Base-by-base conservation (phyloP, 2,329 filamentous ascomycete genomes). In the Epichloe sp. region DNA sequence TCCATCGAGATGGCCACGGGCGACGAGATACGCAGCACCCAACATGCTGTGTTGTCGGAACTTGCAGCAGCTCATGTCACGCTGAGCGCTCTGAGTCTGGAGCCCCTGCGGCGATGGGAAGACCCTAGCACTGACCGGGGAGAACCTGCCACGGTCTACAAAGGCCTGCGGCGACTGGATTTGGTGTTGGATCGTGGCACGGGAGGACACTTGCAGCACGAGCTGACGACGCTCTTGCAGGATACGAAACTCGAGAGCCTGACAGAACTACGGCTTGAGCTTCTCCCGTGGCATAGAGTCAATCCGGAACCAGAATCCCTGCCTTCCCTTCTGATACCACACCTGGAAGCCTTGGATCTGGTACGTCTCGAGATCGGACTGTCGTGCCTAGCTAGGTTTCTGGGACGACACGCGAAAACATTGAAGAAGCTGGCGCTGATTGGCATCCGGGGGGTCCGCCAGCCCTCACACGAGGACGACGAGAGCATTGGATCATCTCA, bases 41-140 rank as follows among this genome's bases (percentile, higher is more conserved):
- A 62, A 35, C 54, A 60, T 42, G 37, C 47, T n/a, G 49, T 62
- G 8, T 35, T 62, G 3, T 52, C 54, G 36, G 52, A 52, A 2
- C 35, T 62, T 15, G 52, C 49, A 26, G 48, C 26, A 5, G 50
- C 52, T 23, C 52, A 56, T 2, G 34, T 52, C 6, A 55, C 53
- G 10, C 48, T 62, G 31, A 52, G 57, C 34, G 54, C 38, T 15
- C 14, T 49, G 38, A 43, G 10, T 6, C 11, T 49, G 38, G 47
- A 36, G 21, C 47, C 47, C 14, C 40, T 49, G 7, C 7, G 44
- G 12, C 41, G 41, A 44, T 44, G 17, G 15, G 41, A 17, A n/a
- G 2, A 8, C 37, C 37, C 14, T 14, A 4, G 5, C 15, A 38
- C 37, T n/a, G 37, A n/a, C 7, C 37, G n/a, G 37, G 36, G 14